Base-by-base conservation (phyloP, 352 stramenopile species). In the Phytophthora aleatoria region DNA sequence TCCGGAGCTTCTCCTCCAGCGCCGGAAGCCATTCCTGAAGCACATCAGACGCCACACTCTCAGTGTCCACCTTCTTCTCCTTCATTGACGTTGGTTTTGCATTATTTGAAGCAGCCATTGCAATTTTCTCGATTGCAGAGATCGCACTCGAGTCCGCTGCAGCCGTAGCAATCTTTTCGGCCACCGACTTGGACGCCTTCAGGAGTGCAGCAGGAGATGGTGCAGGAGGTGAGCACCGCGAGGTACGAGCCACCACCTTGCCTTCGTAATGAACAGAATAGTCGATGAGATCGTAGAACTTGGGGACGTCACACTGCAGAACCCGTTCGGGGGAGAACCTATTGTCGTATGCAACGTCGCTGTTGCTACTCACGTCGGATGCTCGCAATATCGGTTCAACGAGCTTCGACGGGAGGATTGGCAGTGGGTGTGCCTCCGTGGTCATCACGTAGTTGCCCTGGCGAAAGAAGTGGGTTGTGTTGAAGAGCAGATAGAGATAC, bases 401-500 rank as follows among this genome's bases (percentile, higher is more conserved):
- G 7, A 79, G 57, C n/a, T 78, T 82, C 9, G 71, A 69, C 3
- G 80, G 74, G 13, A 92, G 73, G 8, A 92, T 79, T 6, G 85
- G 86, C 70, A 99, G 96, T 44, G 96, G 94, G 74, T 99, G 97
- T 4, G 95, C 97, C 67, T 99, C 97, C 0, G 97, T 99, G 28
- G 96, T 98, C 71, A 99, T 98, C 24, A 99, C 85, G 77, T 97
- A 99, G 35, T 92, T 84, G 20, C 88, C 76, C 9, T 91, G 63
- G 33, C 89, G 81, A 28, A 98, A 74, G 57, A 97, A 94, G 50
- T 99, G 96, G 24, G 92, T 92, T 42, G 76, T 88, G 66, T 92
- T 89, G 52, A 93, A 99, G 4, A 99, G 91, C 49, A 99, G 64
- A 75, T 98, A 99, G 3, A 99, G 79, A 74, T 99, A 99, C 74